A percentile compares a stretch with the other conserved stretches of the same genome.
These are phyloP conservation scores for Pseudogymnoascus verrucosus DNA, from an alignment of 2,329 filamentous ascomycete genomes.

Conservation along the genomic window DNA sequence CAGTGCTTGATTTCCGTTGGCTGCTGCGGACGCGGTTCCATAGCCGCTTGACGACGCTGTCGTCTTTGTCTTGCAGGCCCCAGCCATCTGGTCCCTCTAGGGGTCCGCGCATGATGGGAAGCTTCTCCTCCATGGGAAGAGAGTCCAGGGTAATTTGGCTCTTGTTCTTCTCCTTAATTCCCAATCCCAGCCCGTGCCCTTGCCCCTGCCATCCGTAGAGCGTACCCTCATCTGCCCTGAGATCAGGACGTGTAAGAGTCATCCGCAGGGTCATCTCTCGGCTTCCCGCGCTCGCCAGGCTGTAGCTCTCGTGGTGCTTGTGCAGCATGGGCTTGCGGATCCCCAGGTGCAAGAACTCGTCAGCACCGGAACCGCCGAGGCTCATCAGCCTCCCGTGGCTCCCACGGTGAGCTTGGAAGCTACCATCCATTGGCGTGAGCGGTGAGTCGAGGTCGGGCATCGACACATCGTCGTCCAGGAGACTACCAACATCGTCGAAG, in stretches of 20 bases:
- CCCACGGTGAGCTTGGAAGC: slow-evolving; percentile 21
- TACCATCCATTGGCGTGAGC: slow-evolving; percentile 26
- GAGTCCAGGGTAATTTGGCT: slow-evolving; percentile 46
- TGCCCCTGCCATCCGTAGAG: slow-evolving; percentile 60
- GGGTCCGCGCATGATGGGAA: slow-evolving; percentile 35
- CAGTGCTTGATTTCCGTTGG: not conserved
- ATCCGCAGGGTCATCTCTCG: slow-evolving; percentile 94
- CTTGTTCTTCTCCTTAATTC: slow-evolving; percentile 24
- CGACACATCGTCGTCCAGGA: slow-evolving; percentile 48
- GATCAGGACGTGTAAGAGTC: slow-evolving; percentile 85
- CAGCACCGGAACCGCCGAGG: slow-evolving; percentile 27
- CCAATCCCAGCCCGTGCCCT: slow-evolving; percentile 11
- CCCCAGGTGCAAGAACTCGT: slow-evolving; percentile 30
- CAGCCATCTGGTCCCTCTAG: slow-evolving; percentile 31
- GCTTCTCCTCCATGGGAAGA: slow-evolving; percentile 47
- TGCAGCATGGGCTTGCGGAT: slow-evolving; percentile 20
- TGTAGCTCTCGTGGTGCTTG: slow-evolving; percentile 32
- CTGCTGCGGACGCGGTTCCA: slow-evolving; percentile 39
- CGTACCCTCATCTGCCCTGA: slow-evolving; percentile 66
- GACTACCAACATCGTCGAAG: slow-evolving; percentile 49
- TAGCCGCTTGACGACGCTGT: slow-evolving; percentile 51
- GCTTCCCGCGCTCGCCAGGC: slow-evolving; percentile 47
- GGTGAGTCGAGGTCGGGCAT: slow-evolving; percentile 49
- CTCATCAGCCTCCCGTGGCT: slow-evolving; percentile 17
- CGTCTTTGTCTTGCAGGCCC: slow-evolving; percentile 39